Base-by-base conservation (phyloP, 768 basidiomycete species). In the Leccinellum albellum region DNA sequence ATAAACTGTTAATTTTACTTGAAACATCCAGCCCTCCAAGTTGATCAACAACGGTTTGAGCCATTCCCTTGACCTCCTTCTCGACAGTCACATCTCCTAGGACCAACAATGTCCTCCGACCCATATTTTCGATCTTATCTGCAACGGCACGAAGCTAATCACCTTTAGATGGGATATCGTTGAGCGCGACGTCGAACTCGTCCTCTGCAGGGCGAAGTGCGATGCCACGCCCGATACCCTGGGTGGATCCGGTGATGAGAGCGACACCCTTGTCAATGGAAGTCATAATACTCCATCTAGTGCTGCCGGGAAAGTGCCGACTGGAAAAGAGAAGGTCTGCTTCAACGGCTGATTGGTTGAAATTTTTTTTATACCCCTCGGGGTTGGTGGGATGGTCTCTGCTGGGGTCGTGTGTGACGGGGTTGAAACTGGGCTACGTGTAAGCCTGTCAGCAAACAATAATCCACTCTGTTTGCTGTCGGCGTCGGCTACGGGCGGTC, bases 211-310 rank as follows among this genome's bases (percentile, higher is more conserved):
- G 61, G 20, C 58, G 61, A 8, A 66, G 61, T 2, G 61, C 56
- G 24, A 60, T 61, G 8, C 33, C 23, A 21, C 26, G 56, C 1
- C 70, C 72, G 28, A 72, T 65, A 21, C 69, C 66, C 49, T 64
- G 66, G 1, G 64, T 67, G 10, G 67, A 62, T 28, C 68, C 68
- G n/a, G 67, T 71, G 37, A 73, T 57, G 24, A 73, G 61, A 1
- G 70, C 68, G 32, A 66, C 56, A 15, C 76, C 72, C 17, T 42
- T 42, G 33, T 15, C 33, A 6, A 35, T 4, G 15, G 33, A 35
- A 12, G 9, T 3, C 29, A 31, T 31, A 10, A 9, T 31, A 31
- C 29, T 31, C 9, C 12, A 31, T 31, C 29, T 31, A 31, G 8
- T 10, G 29, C 29, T 31, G 9, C 2, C 2, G 5, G 9, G 17